Conservation (phyloP, 352 stramenopile genomes). For the Pythium rishiriense region DNA sequence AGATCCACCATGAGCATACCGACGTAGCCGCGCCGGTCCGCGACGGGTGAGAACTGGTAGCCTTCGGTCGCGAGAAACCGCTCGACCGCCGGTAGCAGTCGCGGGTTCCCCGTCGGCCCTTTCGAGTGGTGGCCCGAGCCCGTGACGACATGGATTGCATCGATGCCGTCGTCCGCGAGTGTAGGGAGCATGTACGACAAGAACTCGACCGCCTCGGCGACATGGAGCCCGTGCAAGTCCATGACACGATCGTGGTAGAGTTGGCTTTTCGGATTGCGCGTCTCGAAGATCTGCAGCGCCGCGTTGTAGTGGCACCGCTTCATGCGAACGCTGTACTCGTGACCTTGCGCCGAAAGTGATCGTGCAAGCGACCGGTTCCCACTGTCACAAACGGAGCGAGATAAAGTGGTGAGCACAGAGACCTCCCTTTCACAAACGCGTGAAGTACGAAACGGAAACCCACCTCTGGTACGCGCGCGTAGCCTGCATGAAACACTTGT, state of each 20-base stretch:
- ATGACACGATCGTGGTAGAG: constrained; percentile 78
- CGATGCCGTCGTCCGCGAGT: constrained; percentile 67
- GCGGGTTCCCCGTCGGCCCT: constrained; percentile 57
- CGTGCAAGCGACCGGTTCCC: constrained; percentile 75
- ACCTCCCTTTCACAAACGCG: too few relatives aligned
- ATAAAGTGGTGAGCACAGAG: too few relatives aligned
- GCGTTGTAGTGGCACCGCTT: constrained; percentile 80
- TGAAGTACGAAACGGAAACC: too few relatives aligned
- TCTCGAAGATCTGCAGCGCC: constrained; percentile 76
- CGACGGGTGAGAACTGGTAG: constrained; percentile 71
- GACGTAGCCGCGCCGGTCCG: constrained; percentile 73
- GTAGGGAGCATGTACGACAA: constrained; percentile 71
- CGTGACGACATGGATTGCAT: constrained; percentile 79
- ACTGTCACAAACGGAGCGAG: too few relatives aligned
- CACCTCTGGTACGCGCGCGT: constrained; percentile 84
- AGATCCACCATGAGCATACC: constrained; percentile 86
- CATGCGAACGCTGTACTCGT: constrained; percentile 85
- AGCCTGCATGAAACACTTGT: constrained; percentile 87
- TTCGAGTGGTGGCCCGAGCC: constrained; percentile 85
- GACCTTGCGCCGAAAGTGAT: constrained; percentile 70
- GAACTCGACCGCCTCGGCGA: constrained; percentile 79
- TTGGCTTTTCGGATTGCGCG: constrained; percentile 73
- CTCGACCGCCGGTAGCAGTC: constrained; percentile 74
- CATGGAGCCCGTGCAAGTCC: constrained; percentile 83
- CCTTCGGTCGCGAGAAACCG: constrained; percentile 75